These are phyloP conservation scores for Penicillium sp. DNA, from an alignment of 2,329 filamentous ascomycete genomes.

Conservation along the genomic window DNA sequence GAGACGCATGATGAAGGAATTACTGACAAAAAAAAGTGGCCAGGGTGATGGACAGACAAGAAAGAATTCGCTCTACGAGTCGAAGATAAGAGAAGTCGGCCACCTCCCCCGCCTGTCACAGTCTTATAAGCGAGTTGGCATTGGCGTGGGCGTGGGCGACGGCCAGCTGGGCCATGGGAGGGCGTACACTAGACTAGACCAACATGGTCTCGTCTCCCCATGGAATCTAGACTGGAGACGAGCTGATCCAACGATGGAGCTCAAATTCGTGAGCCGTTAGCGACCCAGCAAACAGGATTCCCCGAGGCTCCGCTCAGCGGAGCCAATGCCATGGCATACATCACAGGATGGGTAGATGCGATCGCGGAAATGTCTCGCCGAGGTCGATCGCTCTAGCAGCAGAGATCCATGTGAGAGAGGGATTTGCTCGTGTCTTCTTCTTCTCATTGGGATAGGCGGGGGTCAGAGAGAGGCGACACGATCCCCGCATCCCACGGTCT, in stretches of 20 bases:
- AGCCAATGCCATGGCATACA: neutral
- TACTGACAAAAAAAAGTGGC: neutral
- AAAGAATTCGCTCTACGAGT: too few relatives aligned
- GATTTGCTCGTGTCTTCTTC: neutral
- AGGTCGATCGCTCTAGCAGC: neutral
- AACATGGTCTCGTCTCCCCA: neutral
- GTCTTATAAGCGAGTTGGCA: too few relatives aligned
- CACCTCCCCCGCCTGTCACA: too few relatives aligned
- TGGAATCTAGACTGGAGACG: neutral
- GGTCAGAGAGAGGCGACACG: neutral
- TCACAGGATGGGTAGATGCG: neutral
- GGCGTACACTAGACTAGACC: too few relatives aligned
- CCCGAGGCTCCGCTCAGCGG: conserved; percentile 1
- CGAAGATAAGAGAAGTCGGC: too few relatives aligned
- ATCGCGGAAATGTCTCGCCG: conserved; percentile 3
- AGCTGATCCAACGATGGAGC: neutral
- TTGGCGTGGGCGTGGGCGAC: too few relatives aligned
- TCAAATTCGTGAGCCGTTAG: neutral
- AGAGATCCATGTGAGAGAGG: conserved; percentile 1
- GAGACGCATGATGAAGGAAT: conserved; percentile 26
- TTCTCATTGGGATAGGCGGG: neutral
- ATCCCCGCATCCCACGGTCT: conserved; percentile 6
- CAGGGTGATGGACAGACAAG: too few relatives aligned
- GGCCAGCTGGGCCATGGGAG: too few relatives aligned
- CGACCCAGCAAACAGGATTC: neutral